Conservation (phyloP, 352 stramenopile genomes). For the Phytophthora hibernalis region DNA sequence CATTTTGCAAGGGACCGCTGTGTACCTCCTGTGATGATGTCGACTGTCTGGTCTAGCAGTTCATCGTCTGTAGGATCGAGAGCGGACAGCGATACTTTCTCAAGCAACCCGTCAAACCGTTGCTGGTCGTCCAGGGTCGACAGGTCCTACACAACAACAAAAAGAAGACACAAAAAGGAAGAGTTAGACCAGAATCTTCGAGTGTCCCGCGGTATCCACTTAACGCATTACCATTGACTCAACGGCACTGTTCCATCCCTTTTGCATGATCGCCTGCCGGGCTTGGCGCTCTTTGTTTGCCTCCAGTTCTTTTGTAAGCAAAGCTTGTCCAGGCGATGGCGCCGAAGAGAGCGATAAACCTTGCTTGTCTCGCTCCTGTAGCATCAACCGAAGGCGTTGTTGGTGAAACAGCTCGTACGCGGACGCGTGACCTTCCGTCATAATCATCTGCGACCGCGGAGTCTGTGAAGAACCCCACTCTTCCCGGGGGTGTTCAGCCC, state of each 20-base stretch:
- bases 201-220: not conserved
- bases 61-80: constrained; percentile 72
- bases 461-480: constrained; percentile 90
- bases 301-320: constrained; percentile 90
- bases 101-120: constrained; percentile 65
- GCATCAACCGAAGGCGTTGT: constrained; percentile 83
- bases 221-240: constrained; percentile 70
- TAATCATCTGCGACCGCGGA: constrained; percentile 81
- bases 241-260: constrained; percentile 88
- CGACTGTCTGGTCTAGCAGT: constrained; percentile 53
- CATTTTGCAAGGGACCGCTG: not conserved
- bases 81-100: constrained; percentile 67
- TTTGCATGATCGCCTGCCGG: constrained; percentile 89
- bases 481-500: constrained; percentile 78
- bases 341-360: constrained; percentile 78
- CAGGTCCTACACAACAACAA: constrained; percentile 53
- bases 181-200: constrained; percentile 11
- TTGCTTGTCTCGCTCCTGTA: constrained; percentile 86
- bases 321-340: constrained; percentile 81
- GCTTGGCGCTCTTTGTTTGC: constrained; percentile 90
- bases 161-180: not conserved
- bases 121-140: constrained; percentile 63
- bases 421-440: constrained; percentile 82
- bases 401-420: constrained; percentile 90
- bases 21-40: constrained; percentile 56